A percentile compares a stretch with the other conserved stretches of the same genome.
These are phyloP conservation scores for Diaporthe citri DNA, from an alignment of 2,329 filamentous ascomycete species.

Conservation along the genomic window DNA sequence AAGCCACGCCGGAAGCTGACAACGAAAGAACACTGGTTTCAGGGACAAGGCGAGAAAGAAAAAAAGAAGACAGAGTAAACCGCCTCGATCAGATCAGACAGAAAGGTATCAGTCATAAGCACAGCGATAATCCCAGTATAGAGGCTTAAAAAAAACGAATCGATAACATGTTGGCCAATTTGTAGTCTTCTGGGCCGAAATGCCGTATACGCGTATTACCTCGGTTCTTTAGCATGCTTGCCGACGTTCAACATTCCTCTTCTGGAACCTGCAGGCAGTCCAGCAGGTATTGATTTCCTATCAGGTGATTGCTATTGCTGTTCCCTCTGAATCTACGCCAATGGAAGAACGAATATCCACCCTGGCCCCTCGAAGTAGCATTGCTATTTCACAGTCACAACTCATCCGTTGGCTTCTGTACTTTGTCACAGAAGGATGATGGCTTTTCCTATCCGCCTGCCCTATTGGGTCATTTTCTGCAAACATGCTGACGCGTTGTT, in stretches of 20 bases:
- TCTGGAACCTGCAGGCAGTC: background rate
- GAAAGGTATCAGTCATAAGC: no score
- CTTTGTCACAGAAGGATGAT: background rate
- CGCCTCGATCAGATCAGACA: no score
- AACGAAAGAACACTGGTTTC: background rate
- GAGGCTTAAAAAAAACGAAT: no score
- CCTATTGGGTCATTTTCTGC: background rate
- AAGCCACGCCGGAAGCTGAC: background rate
- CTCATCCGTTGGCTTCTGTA: background rate
- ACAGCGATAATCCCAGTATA: background rate
- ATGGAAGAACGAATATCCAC: constrained; percentile 9
- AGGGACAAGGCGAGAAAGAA: background rate
- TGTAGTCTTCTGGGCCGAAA: background rate
- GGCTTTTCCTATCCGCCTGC: background rate
- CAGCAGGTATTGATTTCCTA: background rate
- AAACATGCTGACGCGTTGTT: background rate
- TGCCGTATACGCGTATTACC: background rate
- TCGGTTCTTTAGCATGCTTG: background rate
- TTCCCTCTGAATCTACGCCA: background rate
- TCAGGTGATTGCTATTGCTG: background rate
- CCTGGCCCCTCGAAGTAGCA: background rate
- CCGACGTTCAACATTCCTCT: background rate
- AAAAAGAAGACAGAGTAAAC: background rate
- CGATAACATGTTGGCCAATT: background rate
- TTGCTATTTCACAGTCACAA: background rate